Conservation (phyloP, 2,329 filamentous ascomycete species). For the Dactylellina cionopaga region DNA sequence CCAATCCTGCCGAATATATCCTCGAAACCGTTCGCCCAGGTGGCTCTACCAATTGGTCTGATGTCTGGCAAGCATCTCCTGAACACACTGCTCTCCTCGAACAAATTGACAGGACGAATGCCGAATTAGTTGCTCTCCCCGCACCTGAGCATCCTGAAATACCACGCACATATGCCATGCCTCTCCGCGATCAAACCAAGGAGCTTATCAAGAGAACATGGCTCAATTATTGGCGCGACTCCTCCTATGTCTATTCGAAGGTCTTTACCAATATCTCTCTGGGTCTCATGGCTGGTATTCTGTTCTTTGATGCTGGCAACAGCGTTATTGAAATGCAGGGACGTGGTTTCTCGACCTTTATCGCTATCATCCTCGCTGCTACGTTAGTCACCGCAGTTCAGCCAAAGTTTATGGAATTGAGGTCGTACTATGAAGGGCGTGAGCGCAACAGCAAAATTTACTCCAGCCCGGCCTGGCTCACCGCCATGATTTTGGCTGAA, state of each 20-base stretch:
- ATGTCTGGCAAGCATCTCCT: slow-evolving; percentile 75
- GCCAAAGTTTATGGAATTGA: slow-evolving; percentile 80
- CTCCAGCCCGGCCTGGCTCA: slow-evolving; percentile 79
- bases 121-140: slow-evolving; percentile 65
- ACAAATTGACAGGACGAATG: slow-evolving; percentile 74
- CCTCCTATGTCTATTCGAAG: slow-evolving; percentile 80
- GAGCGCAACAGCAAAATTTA: slow-evolving; percentile 80
- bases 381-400: slow-evolving; percentile 78
- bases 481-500: slow-evolving; percentile 76
- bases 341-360: slow-evolving; percentile 77
- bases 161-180: slow-evolving; percentile 72
- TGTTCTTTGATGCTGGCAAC: slow-evolving; percentile 75
- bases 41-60: slow-evolving; percentile 71
- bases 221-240: slow-evolving; percentile 78
- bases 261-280: slow-evolving; percentile 66
- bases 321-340: slow-evolving; percentile 76
- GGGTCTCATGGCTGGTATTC: slow-evolving; percentile 55
- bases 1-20: slow-evolving; percentile 65
- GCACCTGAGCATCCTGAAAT: slow-evolving; percentile 60
- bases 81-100: slow-evolving; percentile 69
- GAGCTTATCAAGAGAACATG: slow-evolving; percentile 77
- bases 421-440: slow-evolving; percentile 76
- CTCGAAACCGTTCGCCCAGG: slow-evolving; percentile 62
- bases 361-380: slow-evolving; percentile 74
- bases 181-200: slow-evolving; percentile 70